phyloP scores from a whole-genome alignment of 139 green algal genomes.

The Desmodesmus armatus region DNA sequence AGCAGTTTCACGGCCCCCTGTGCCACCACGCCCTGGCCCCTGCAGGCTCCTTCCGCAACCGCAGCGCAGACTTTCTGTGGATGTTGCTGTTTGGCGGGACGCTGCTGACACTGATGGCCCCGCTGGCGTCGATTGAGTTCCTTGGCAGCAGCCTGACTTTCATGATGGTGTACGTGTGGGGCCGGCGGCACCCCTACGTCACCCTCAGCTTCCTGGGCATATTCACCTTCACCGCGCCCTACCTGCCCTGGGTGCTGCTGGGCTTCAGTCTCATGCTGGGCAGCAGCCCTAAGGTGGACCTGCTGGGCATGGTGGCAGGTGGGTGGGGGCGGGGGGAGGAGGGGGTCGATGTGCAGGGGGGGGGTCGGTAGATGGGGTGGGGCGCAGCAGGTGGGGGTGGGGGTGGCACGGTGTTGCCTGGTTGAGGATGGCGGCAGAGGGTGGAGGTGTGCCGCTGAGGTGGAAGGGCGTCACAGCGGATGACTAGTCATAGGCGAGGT shows the following conservation, averaged over 20 bases:
- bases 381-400: too few species aligned
- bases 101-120: constrained; percentile 85
- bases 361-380: too few species aligned
- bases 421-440: too few species aligned
- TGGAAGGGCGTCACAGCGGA: too few species aligned
- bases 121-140: constrained; percentile 97
- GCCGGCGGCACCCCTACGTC: constrained; percentile 90
- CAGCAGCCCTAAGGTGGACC: constrained; percentile 87
- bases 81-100: constrained; percentile 95
- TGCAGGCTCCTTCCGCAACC: constrained; percentile 88
- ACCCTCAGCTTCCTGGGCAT: constrained; percentile 97
- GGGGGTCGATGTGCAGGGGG: too few species aligned
- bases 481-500: too few species aligned
- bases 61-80: constrained; percentile 96
- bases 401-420: too few species aligned
- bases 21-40: neutral
- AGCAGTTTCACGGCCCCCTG: neutral
- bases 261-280: constrained; percentile 95
- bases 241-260: constrained; percentile 98
- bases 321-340: neutral
- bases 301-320: constrained; percentile 94
- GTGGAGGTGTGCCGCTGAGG: too few species aligned
- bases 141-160: constrained; percentile 96
- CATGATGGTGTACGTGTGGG: constrained; percentile 99
- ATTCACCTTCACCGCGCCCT: constrained; percentile 99